Evolutionary conservation across 805 yeast genomes (phyloP), one percentile per base, ranked within the genome.

Genomic region (Pichia occidentalis): DNA sequence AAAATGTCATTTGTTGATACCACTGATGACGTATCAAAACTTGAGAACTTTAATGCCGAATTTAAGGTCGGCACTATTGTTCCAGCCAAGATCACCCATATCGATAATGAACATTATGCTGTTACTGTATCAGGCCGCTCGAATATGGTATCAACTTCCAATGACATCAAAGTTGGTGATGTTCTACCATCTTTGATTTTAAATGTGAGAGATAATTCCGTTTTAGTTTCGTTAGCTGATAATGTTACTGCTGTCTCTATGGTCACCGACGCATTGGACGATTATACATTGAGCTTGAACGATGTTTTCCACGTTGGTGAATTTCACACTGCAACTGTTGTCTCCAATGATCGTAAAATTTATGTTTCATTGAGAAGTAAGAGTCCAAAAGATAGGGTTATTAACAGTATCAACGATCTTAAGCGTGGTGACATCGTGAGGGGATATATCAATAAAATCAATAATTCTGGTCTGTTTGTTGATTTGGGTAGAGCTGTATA

Each of bases 371-470:
- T 85, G 45, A 71, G 95, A 47, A 63, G 74, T 13, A 53, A 57
- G 5, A 58, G 59, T n/a, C 67, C 77, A 10, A 65, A 61, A 37
- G 81, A 80, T 49, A 74, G 67, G 49, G 51, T 60, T 5, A 68
- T 83, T 29, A 52, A 52, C 7, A 55, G 76, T 3, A 53, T 67
- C 27, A 56, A 65, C 4, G 88, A 83, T 46, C 53, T 87, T 42
- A 62, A 65, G 34, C 68, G 73, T 39, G 95, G 95, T 28, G 80
- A 77, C 42, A 68, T 85, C 51, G 78, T 88, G 29, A 73, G 77
- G 47, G 97, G 95, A n/a, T 81, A 80, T 47, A 74, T 90, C 37
- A 81, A 78, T 53, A 77, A 77, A 44, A 71, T 87, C 33, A 73
- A 83, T 11, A 79, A 81, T 48, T 72, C 77, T 40, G 95, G 95